Evolutionary conservation across 768 basidiomycete species (phyloP).

Genomic region (Mycena alexandri): DNA sequence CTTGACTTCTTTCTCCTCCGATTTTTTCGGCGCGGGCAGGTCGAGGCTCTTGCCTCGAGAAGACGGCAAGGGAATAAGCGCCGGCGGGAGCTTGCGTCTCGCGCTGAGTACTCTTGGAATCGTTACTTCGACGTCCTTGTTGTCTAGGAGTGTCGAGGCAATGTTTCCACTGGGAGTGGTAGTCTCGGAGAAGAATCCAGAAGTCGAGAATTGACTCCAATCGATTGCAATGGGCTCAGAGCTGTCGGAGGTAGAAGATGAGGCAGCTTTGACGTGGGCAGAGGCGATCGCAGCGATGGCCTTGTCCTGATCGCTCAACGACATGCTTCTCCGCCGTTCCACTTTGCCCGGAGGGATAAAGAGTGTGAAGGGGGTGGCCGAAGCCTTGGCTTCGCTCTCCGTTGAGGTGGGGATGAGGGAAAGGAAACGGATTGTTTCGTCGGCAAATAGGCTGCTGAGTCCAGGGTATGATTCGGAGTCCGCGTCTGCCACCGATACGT

Average conservation of each 20-base stretch:
- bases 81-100: constrained; percentile 40
- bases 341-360: constrained; percentile 40
- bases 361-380: constrained; percentile 49
- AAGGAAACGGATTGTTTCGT: constrained; percentile 73
- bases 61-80: constrained; percentile 36
- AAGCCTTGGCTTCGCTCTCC: constrained; percentile 48
- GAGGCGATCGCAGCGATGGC: constrained; percentile 30
- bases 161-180: constrained; percentile 58
- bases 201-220: constrained; percentile 77
- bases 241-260: constrained; percentile 45
- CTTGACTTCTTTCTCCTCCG: constrained; percentile 40
- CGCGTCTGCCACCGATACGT: constrained; percentile 49
- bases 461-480: constrained; percentile 54
- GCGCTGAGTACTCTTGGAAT: constrained; percentile 55
- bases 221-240: constrained; percentile 54
- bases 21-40: constrained; percentile 33
- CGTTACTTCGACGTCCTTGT: constrained; percentile 69
- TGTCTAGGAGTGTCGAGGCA: constrained; percentile 67
- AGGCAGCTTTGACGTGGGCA: constrained; percentile 47
- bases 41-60: constrained; percentile 47
- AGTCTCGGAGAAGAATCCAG: constrained; percentile 66
- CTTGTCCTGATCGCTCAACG: constrained; percentile 39
- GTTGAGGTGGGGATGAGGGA: constrained; percentile 60
- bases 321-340: constrained; percentile 33
- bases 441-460: constrained; percentile 70